phyloP scores from a whole-genome alignment of 768 basidiomycete species.

The Porpolomopsis calyptriformis region DNA sequence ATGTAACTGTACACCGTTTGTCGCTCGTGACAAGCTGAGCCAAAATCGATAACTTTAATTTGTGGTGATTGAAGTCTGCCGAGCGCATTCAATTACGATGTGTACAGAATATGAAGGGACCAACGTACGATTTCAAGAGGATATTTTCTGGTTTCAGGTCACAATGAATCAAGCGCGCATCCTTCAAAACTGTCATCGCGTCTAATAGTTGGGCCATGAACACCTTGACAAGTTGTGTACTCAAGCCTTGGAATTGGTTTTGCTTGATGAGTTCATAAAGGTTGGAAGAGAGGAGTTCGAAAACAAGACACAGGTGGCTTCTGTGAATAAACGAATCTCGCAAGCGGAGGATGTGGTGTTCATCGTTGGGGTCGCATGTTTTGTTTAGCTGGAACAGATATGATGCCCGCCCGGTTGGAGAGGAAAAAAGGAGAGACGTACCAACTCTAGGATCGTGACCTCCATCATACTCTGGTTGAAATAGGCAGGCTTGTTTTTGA shows the following conservation, averaged over 20 bases:
- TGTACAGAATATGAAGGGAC: neutral
- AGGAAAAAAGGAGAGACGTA: slow-evolving; percentile 30
- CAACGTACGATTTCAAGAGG: slow-evolving; percentile 76
- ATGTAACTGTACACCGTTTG: slow-evolving; percentile 99
- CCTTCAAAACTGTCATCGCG: slow-evolving; percentile 84
- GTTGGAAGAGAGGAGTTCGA: slow-evolving; percentile 93
- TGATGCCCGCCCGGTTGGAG: neutral
- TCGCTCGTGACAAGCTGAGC: slow-evolving; percentile 95
- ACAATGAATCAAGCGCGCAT: slow-evolving; percentile 93
- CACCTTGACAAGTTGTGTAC: slow-evolving; percentile 95
- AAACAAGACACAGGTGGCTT: slow-evolving; percentile 93
- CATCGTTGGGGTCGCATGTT: slow-evolving; percentile 85
- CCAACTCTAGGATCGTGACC: slow-evolving; percentile 93
- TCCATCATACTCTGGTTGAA: slow-evolving; percentile 99
- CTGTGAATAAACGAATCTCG: slow-evolving; percentile 95
- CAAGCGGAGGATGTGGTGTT: slow-evolving; percentile 92
- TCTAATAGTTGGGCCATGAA: slow-evolving; percentile 95
- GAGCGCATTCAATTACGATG: slow-evolving; percentile 3
- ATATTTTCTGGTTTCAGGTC: slow-evolving; percentile 99
- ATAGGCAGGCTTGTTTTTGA: slow-evolving; percentile 99
- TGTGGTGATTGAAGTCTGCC: slow-evolving; percentile 86
- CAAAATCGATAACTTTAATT: slow-evolving; percentile 99
- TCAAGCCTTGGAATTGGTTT: slow-evolving; percentile 96
- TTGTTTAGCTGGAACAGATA: slow-evolving; percentile 67
- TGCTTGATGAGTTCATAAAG: slow-evolving; percentile 99